phyloP scores from a whole-genome alignment of 805 yeast species.

The Saturnispora kantuleensis region DNA sequence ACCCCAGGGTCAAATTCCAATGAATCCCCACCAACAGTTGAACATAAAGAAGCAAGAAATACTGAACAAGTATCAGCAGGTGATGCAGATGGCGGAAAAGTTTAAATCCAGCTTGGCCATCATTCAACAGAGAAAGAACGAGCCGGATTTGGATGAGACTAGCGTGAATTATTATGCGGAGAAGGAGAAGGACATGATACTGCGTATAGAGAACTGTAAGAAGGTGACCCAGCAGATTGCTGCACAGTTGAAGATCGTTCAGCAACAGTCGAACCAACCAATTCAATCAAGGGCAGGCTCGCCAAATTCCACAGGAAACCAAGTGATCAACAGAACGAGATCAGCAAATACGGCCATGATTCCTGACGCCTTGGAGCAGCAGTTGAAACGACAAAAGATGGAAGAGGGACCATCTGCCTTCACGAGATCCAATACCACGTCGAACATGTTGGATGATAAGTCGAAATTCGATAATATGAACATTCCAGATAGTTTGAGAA shows the following conservation, averaged over 20 bases:
- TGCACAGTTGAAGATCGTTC: slow-evolving; percentile 28
- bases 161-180: slow-evolving; percentile 34
- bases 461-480: slow-evolving; percentile 58
- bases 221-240: slow-evolving; percentile 34
- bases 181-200: slow-evolving; percentile 39
- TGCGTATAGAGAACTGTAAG: slow-evolving; percentile 39
- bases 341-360: slow-evolving; percentile 10
- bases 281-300: slow-evolving; percentile 4
- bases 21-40: slow-evolving; percentile 17
- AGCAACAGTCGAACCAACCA: slow-evolving; percentile 16
- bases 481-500: slow-evolving; percentile 58
- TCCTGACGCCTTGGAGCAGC: slow-evolving; percentile 4
- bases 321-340: slow-evolving; percentile 9
- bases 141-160: slow-evolving; percentile 35
- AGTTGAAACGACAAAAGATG: slow-evolving; percentile 5
- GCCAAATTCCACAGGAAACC: slow-evolving; percentile 11
- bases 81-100: slow-evolving; percentile 38
- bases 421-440: slow-evolving; percentile 10
- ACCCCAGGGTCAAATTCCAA: slow-evolving; percentile 10
- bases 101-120: slow-evolving; percentile 40
- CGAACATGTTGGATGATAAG: slow-evolving; percentile 19
- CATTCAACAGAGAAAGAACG: slow-evolving; percentile 39
- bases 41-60: slow-evolving; percentile 23
- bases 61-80: slow-evolving; percentile 31
- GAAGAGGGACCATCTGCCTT: slow-evolving; percentile 32